Percentiles rank a stretch among this genome's conserved stretches.
Conservation (phyloP, 2,329 filamentous ascomycete species). For the Hysterium pulicare region DNA sequence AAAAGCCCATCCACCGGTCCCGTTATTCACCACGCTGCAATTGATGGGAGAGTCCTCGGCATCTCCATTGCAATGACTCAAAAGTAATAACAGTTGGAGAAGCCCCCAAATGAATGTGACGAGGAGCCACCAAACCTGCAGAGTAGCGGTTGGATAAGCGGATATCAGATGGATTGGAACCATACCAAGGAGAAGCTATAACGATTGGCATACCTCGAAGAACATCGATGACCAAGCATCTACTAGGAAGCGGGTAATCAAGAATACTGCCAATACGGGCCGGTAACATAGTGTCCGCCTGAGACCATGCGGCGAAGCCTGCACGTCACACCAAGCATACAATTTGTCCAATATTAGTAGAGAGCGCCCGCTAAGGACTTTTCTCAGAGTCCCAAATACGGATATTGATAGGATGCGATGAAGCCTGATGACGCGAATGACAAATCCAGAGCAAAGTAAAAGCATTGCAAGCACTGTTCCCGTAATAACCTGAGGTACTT, state of each 20-base stretch:
- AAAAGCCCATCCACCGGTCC: conserved; percentile 2
- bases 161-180: background rate
- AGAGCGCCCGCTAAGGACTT: no score
- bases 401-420: background rate
- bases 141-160: background rate
- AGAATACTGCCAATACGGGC: background rate
- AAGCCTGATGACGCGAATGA: background rate
- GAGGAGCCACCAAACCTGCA: conserved; percentile 1
- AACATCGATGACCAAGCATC: background rate
- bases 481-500: no score
- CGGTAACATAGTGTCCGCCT: background rate
- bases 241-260: background rate
- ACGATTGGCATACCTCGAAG: background rate
- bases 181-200: background rate
- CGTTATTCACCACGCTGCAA: no score
- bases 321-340: no score
- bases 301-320: no score
- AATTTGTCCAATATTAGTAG: no score
- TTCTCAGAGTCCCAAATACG: background rate
- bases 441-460: background rate
- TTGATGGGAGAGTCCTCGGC: no score
- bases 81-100: background rate
- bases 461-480: no score
- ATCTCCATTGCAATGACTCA: no score
- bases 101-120: conserved; percentile 6